phyloP scores from a whole-genome alignment of 345 rosid genomes.

The Sonneratia caseolaris region DNA sequence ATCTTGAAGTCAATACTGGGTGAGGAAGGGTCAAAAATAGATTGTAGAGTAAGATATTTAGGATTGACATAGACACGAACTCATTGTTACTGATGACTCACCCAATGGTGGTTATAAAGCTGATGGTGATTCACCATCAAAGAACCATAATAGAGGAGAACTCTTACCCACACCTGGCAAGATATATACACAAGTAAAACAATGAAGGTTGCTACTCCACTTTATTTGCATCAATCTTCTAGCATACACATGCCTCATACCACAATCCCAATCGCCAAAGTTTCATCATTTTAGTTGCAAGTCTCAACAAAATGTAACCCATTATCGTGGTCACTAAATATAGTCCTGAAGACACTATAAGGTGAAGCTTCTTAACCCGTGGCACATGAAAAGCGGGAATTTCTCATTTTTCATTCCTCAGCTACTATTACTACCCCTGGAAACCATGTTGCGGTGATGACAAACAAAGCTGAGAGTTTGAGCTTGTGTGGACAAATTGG shows the following conservation, averaged over 20 bases:
- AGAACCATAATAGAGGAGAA: constrained; percentile 77
- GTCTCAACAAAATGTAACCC: not conserved
- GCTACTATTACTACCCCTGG: too few relatives aligned
- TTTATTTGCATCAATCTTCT: not conserved
- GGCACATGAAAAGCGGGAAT: too few relatives aligned
- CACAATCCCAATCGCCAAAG: not conserved
- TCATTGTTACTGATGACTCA: constrained; percentile 11
- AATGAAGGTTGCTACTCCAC: not conserved
- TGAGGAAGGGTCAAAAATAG: not conserved
- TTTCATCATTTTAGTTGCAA: not conserved
- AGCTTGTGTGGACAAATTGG: not conserved
- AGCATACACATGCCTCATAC: not conserved
- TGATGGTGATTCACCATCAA: constrained; percentile 84
- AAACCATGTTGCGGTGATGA: too few relatives aligned
- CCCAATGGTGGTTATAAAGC: constrained; percentile 92
- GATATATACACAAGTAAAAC: not conserved
- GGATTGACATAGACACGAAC: not conserved
- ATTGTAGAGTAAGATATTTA: not conserved
- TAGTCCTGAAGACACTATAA: too few relatives aligned
- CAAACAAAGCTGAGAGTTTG: not conserved
- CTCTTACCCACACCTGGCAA: constrained; percentile 82
- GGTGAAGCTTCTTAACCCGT: too few relatives aligned
- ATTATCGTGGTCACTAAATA: not conserved
- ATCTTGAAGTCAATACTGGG: constrained; percentile 46
- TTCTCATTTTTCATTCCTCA: too few relatives aligned